Evolutionary conservation across 2,329 filamentous ascomycete genomes (phyloP), one percentile per base, ranked within the genome.

Genomic region (Paecilomyces niveus): DNA sequence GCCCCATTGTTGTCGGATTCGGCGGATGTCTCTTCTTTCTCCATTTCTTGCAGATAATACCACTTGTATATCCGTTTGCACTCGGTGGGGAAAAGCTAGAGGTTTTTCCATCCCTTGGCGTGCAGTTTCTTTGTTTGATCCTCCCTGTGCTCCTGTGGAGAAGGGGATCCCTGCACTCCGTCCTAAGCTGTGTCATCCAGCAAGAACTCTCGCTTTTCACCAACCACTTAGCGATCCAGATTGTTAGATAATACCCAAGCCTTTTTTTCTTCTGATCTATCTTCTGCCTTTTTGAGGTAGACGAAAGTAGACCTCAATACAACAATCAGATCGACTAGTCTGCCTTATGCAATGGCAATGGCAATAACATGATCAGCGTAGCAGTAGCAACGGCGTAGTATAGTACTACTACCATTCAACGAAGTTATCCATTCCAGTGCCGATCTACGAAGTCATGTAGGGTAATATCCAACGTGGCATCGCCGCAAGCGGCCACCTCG

Each of bases 31-130:
- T 45, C n/a, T 9, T 45, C n/a, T 9, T 18, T 55, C 29, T 35
- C 35, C 15, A 39, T 55, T 55, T 39, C 54, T 15, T 55, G 54
- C 54, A 55, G 54, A 55, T 55, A 55, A 22, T 24, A 54, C 29
- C 54, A 15, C 13, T 24, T 24, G 21, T 52, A 52, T 45, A 45
- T 45, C 39, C 39, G 39, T 45, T 29, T 45, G 39, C 18, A 45
- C 39, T 45, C 15, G 32, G 18, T 29, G 53, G 53, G 26, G 29
- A 24, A 18, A 26, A 5, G 53, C 18, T 21, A 32, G 22, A 31
- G 22, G 26, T 7, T 54, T 11, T 32, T 54, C 18, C 54, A 45
- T 45, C 35, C 18, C 15, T 45, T 45, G 35, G 35, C 35, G 35
- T 45, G 35, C 35, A n/a, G 35, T n/a, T n/a, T 45, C 15, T n/a